Percentiles rank a stretch among this genome's conserved stretches.
Conservation (phyloP, 306 rosid species). For the Prunus armeniaca region DNA sequence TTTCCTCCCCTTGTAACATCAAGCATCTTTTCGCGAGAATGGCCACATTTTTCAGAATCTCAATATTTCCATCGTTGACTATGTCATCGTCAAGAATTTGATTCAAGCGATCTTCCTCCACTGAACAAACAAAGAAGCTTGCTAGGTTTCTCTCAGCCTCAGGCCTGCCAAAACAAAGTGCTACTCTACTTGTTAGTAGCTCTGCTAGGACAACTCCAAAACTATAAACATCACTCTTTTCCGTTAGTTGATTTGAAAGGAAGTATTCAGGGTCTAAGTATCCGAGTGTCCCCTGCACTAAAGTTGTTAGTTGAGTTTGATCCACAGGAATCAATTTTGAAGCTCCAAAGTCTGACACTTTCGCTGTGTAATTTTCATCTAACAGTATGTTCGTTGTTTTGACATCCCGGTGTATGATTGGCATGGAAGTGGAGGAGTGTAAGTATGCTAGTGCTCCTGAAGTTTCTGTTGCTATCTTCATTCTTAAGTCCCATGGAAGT, state of each 20-base stretch:
- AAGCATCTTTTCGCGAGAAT: neutral
- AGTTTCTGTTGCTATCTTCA: neutral
- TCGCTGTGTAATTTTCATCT: neutral
- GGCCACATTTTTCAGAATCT: neutral
- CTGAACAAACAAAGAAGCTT: neutral
- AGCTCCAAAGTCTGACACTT: constrained; percentile 9
- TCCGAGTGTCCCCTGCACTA: neutral
- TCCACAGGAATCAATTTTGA: neutral
- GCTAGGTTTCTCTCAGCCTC: constrained; percentile 8
- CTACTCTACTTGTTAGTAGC: neutral
- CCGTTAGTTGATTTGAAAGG: neutral
- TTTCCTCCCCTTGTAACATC: constrained; percentile 4
- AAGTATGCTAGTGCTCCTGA: neutral
- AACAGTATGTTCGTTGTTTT: neutral
- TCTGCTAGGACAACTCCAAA: constrained; percentile 1
- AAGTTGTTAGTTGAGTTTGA: neutral
- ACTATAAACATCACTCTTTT: constrained; percentile 1
- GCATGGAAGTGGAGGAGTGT: neutral
- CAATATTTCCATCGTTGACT: neutral
- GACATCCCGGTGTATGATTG: constrained; percentile 11
- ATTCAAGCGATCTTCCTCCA: neutral
- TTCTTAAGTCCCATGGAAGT: neutral
- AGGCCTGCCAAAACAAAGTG: neutral
- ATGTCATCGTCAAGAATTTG: neutral
- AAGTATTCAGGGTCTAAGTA: neutral